Conservation (phyloP, 306 rosid species). For the Gynostemma pentaphyllum region DNA sequence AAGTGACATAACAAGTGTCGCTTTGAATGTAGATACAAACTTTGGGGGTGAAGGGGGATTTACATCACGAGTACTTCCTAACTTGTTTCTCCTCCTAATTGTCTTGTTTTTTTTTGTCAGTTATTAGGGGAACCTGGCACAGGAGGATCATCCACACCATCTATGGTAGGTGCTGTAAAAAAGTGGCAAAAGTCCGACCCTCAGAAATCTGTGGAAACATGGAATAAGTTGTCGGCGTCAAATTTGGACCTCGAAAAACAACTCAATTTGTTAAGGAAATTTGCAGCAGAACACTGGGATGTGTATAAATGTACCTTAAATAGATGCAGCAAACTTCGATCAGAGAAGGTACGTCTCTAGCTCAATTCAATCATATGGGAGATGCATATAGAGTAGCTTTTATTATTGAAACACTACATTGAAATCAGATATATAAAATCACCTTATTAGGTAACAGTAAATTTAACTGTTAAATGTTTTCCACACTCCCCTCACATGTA, state of each 20-base stretch:
- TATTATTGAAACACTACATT: neutral
- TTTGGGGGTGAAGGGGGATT: no score
- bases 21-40: no score
- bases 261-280: conserved; percentile 39
- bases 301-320: conserved; percentile 45
- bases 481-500: no score
- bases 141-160: conserved; percentile 94
- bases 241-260: conserved; percentile 63
- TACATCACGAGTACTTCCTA: no score
- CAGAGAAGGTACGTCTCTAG: conserved; percentile 47
- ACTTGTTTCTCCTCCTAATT: no score
- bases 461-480: no score
- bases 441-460: no score
- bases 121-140: conserved; percentile 91
- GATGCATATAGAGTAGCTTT: neutral
- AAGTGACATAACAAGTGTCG: no score
- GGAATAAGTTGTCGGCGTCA: conserved; percentile 69
- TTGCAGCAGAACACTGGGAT: conserved; percentile 79
- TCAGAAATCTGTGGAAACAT: conserved; percentile 49
- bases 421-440: neutral
- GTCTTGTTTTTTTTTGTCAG: conserved; percentile 24
- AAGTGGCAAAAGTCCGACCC: conserved; percentile 90
- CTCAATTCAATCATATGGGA: neutral
- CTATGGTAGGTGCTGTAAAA: conserved; percentile 94
- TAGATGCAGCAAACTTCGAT: conserved; percentile 55